Evolutionary conservation across 228 moss, liverwort and hornwort genomes (phyloP).

Genomic region (Sphagnum fallax): DNA sequence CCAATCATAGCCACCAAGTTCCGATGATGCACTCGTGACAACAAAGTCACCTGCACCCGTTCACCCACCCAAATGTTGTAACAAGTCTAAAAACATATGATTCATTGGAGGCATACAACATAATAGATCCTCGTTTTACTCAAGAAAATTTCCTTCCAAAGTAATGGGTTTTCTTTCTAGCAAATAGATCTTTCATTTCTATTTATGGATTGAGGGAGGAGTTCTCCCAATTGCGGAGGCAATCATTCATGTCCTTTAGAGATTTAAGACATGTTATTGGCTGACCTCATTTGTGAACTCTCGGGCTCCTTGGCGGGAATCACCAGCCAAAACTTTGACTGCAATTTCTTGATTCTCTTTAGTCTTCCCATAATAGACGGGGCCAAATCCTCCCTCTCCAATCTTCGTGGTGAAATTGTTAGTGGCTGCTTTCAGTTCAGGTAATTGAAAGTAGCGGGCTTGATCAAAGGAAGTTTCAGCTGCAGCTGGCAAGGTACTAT

Average conservation of each 20-base stretch:
- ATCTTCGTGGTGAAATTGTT: conserved; percentile 30
- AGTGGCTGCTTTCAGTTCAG: conserved; percentile 27
- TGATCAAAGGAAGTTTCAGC: neutral
- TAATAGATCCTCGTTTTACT: neutral
- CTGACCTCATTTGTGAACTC: conserved; percentile 53
- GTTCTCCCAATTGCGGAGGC: too few relatives aligned
- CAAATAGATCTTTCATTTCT: neutral
- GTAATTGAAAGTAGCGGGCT: conserved; percentile 2
- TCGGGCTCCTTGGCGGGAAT: conserved; percentile 36
- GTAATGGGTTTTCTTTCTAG: neutral
- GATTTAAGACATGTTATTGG: too few relatives aligned
- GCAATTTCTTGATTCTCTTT: conserved; percentile 30
- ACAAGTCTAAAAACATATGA: neutral
- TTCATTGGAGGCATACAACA: neutral
- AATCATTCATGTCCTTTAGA: too few relatives aligned
- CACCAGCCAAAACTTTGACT: conserved; percentile 37
- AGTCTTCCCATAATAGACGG: conserved; percentile 43
- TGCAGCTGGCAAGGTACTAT: neutral
- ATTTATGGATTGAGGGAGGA: neutral
- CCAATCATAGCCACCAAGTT: conserved; percentile 43
- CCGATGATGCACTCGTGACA: conserved; percentile 53
- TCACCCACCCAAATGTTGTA: too few relatives aligned
- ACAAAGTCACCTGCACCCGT: conserved; percentile 30
- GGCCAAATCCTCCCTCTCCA: conserved; percentile 51
- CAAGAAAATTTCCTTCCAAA: neutral